These are phyloP conservation scores for Russula sp. DNA, from an alignment of 768 basidiomycete species.

Conservation along the genomic window DNA sequence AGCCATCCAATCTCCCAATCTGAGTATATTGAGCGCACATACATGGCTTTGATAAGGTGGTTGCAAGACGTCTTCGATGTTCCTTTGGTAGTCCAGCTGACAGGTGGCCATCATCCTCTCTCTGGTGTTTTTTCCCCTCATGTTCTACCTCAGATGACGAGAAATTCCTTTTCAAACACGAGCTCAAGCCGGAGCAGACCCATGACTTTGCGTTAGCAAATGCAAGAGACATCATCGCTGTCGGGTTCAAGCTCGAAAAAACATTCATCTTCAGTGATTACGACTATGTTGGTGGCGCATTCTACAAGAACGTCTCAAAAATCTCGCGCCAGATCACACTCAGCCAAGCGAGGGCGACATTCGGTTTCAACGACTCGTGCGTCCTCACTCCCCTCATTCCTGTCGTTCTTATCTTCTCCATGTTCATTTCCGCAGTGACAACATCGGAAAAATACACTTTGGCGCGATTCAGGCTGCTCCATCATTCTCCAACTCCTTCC, in stretches of 20 bases:
- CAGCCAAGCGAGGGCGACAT: slow-evolving; percentile 90
- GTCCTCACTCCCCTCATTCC: slow-evolving; percentile 29
- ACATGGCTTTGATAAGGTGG: slow-evolving; percentile 54
- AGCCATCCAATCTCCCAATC: slow-evolving; percentile 27
- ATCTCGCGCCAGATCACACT: slow-evolving; percentile 91
- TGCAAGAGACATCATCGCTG: slow-evolving; percentile 94
- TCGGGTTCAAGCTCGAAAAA: slow-evolving; percentile 85
- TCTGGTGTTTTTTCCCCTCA: background rate
- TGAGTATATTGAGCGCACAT: background rate
- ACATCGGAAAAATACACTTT: slow-evolving; percentile 97
- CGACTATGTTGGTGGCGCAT: slow-evolving; percentile 82
- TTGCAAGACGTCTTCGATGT: slow-evolving; percentile 93
- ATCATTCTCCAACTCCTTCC: slow-evolving; percentile 97
- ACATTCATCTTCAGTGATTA: slow-evolving; percentile 98
- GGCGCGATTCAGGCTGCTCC: slow-evolving; percentile 93
- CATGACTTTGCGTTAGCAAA: slow-evolving; percentile 77
- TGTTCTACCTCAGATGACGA: slow-evolving; percentile 73
- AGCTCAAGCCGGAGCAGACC: slow-evolving; percentile 85
- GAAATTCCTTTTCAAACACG: slow-evolving; percentile 97
- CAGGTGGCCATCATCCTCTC: slow-evolving; percentile 47
- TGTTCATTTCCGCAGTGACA: slow-evolving; percentile 55
- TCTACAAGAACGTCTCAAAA: slow-evolving; percentile 91
- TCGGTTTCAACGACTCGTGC: slow-evolving; percentile 95
- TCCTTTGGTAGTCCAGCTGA: slow-evolving; percentile 92
- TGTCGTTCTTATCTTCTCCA: background rate